Conservation (phyloP, 176 grass and related monocot genomes). For the Bromus sterilis region DNA sequence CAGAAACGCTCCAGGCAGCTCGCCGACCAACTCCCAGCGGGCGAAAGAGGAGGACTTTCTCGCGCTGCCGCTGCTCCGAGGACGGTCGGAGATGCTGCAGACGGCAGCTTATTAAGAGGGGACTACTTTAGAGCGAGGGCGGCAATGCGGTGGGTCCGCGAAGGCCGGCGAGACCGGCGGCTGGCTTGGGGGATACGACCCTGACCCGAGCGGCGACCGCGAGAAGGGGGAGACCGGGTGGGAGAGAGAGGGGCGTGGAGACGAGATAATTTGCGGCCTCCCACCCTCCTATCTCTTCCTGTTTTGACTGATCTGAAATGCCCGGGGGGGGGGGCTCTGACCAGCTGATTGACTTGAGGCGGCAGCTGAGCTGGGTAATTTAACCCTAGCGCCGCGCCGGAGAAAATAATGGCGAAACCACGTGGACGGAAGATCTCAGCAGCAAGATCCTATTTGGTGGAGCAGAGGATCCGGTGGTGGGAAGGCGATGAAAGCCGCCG, state of each 20-base stretch:
- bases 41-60: neutral
- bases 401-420: neutral
- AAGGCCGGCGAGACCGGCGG: constrained; percentile 26
- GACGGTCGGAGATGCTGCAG: neutral
- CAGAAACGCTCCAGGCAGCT: neutral
- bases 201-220: neutral
- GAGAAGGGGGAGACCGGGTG: neutral
- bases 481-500: neutral
- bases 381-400: neutral
- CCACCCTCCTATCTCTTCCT: neutral
- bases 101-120: constrained; percentile 8
- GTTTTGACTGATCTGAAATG: constrained; percentile 17
- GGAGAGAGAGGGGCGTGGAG: neutral
- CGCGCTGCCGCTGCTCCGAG: constrained; percentile 8
- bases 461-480: neutral
- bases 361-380: neutral
- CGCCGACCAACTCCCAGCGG: too few species aligned
- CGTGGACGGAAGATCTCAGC: neutral
- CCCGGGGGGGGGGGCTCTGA: neutral
- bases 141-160: constrained; percentile 18
- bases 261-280: neutral
- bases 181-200: neutral
- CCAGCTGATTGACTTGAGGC: neutral
- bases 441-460: neutral
- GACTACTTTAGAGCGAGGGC: neutral